phyloP scores from a whole-genome alignment of 208 protist species.

The Leishmania arabica region DNA sequence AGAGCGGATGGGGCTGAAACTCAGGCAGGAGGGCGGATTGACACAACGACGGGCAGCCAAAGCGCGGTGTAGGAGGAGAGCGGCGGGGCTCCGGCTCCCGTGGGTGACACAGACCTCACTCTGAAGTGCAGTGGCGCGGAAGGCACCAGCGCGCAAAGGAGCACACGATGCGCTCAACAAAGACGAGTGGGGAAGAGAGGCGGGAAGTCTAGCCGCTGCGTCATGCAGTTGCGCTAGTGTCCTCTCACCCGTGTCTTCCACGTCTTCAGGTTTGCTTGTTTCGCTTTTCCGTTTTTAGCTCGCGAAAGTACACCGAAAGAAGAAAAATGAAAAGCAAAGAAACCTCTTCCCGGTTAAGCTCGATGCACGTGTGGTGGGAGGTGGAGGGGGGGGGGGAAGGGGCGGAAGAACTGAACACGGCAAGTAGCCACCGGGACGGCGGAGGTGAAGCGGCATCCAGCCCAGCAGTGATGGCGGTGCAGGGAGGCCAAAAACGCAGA shows the following conservation, averaged over 20 bases:
- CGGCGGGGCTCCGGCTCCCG: neutral
- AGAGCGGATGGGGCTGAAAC: neutral
- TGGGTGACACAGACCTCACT: neutral
- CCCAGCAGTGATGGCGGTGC: neutral
- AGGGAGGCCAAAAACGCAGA: neutral
- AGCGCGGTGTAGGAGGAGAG: neutral
- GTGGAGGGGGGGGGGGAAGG: neutral
- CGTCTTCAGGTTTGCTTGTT: conserved; percentile 4
- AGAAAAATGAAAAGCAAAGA: conserved; percentile 14
- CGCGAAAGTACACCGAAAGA: neutral
- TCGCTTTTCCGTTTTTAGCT: neutral
- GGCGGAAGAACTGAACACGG: neutral
- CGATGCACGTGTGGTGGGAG: conserved; percentile 1
- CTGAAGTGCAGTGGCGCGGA: neutral
- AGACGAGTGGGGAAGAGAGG: neutral
- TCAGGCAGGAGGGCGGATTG: neutral
- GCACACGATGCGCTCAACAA: neutral
- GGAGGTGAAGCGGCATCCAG: neutral
- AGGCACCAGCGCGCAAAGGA: neutral
- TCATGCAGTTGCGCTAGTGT: conserved; percentile 1
- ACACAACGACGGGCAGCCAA: neutral
- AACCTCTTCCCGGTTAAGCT: neutral
- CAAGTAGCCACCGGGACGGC: neutral
- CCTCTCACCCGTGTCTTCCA: neutral
- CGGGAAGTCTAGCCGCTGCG: neutral